phyloP scores from a whole-genome alignment of 1,284 basidiomycete species.

The Violaceomyces palustris region DNA sequence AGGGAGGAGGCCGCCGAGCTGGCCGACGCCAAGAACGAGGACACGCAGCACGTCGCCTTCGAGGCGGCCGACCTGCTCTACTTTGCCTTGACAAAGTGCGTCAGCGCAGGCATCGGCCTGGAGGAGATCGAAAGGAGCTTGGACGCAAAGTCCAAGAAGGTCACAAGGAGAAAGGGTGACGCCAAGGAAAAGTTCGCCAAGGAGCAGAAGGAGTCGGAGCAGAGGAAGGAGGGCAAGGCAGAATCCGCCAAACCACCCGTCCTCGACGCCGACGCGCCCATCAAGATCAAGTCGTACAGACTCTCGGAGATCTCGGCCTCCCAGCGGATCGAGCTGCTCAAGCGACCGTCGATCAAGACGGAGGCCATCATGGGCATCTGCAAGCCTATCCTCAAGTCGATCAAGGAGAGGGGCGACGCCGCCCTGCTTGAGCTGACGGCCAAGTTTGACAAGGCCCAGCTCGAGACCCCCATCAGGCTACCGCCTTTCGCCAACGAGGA shows the following conservation, averaged over 20 bases:
- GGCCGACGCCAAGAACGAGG: constrained; percentile 72
- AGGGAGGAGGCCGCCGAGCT: constrained; percentile 98
- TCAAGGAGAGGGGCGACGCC: constrained; percentile 75
- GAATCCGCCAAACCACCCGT: constrained; percentile 32
- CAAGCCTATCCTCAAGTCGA: constrained; percentile 85
- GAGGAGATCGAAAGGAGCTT: constrained; percentile 80
- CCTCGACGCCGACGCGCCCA: constrained; percentile 56
- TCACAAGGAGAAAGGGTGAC: constrained; percentile 83
- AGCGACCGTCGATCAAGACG: constrained; percentile 84
- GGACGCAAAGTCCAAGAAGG: constrained; percentile 78
- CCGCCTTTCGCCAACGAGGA: constrained; percentile 57
- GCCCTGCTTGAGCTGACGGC: constrained; percentile 84
- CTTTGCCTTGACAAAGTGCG: constrained; percentile 84
- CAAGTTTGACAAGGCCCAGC: constrained; percentile 79
- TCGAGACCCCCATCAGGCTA: constrained; percentile 57
- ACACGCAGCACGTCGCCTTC: constrained; percentile 73
- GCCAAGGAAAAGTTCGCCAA: constrained; percentile 80
- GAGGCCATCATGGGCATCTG: constrained; percentile 92
- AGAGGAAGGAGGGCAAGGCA: constrained; percentile 45
- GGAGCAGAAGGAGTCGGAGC: constrained; percentile 46
- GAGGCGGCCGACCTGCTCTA: constrained; percentile 95
- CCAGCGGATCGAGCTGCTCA: constrained; percentile 69
- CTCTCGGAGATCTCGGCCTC: constrained; percentile 55
- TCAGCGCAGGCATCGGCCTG: constrained; percentile 75
- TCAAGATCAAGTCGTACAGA: constrained; percentile 46